These are phyloP conservation scores for Pichia phayaonensis DNA, from an alignment of 805 yeast genomes.

Conservation along the genomic window DNA sequence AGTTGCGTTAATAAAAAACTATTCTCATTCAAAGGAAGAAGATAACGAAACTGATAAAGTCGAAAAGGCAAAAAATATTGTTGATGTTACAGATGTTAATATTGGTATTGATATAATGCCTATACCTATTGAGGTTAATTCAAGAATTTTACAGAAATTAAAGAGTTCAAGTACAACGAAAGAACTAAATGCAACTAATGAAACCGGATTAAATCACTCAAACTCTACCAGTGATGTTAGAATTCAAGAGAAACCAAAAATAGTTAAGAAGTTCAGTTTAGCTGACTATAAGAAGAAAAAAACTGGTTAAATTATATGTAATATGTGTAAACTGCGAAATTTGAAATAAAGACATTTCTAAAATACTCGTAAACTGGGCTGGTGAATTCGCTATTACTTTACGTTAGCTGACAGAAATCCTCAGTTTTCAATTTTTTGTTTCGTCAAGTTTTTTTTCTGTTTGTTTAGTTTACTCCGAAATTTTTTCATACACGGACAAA, in stretches of 20 bases:
- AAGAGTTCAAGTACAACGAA: neutral
- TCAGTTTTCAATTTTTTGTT: too few species aligned
- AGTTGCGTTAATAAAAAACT: slow-evolving; percentile 9
- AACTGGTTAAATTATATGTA: slow-evolving; percentile 10
- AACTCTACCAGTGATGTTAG: neutral
- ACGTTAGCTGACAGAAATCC: neutral
- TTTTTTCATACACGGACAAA: too few species aligned
- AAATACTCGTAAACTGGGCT: too few species aligned
- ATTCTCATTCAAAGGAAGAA: neutral
- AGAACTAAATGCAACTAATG: neutral
- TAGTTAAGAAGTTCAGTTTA: slow-evolving; percentile 57
- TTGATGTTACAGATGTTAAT: neutral
- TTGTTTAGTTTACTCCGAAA: too few species aligned
- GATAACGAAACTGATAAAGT: neutral
- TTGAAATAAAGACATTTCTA: too few species aligned
- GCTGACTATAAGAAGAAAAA: slow-evolving; percentile 62
- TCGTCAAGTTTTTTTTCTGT: too few species aligned
- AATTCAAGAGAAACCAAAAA: slow-evolving; percentile 23
- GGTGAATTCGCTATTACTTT: neutral
- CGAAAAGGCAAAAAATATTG: neutral
- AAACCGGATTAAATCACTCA: neutral
- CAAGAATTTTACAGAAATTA: slow-evolving; percentile 4
- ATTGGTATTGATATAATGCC: slow-evolving; percentile 2
- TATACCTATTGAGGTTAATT: slow-evolving; percentile 10
- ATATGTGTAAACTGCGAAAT: neutral